Percentiles rank a stretch among this genome's conserved stretches.
phyloP scores from a whole-genome alignment of 2,329 filamentous ascomycete species.

The Pochonia chlamydosporia region DNA sequence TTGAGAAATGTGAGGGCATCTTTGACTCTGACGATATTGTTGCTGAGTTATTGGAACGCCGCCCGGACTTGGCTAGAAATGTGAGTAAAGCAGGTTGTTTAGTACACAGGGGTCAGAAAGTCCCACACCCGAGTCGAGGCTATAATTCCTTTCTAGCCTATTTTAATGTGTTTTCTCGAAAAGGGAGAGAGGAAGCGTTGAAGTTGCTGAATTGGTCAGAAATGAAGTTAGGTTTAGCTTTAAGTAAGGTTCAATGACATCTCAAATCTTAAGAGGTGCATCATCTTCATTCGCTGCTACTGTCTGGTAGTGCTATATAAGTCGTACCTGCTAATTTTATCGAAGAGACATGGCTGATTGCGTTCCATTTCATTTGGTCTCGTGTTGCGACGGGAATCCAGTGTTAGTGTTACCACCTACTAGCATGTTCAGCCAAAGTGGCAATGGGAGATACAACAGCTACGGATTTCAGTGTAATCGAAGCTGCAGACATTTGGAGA shows the following conservation, averaged over 20 bases:
- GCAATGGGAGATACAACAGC: too few relatives aligned
- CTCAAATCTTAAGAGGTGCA: background rate
- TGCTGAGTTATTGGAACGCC: background rate
- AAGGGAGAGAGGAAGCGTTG: constrained; percentile 4
- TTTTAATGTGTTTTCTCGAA: constrained; percentile 6
- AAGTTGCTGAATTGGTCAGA: background rate
- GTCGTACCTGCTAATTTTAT: background rate
- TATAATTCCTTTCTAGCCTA: constrained; percentile 6
- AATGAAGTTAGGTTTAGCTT: background rate
- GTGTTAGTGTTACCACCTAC: too few relatives aligned
- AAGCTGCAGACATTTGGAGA: too few relatives aligned
- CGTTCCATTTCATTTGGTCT: background rate
- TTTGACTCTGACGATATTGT: constrained; percentile 12
- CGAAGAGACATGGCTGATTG: background rate
- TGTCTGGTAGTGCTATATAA: background rate
- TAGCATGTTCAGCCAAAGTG: too few relatives aligned
- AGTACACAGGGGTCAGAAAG: constrained; percentile 2
- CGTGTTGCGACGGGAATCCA: too few relatives aligned
- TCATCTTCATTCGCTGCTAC: background rate
- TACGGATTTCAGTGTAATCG: too few relatives aligned
- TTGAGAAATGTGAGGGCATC: constrained; percentile 9
- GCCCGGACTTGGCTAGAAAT: constrained; percentile 4
- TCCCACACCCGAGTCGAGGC: constrained; percentile 5
- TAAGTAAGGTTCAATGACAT: background rate
- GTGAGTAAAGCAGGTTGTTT: constrained; percentile 1